Conservation (phyloP, 2,329 filamentous ascomycete genomes). For the Aspergillus uvarum region DNA sequence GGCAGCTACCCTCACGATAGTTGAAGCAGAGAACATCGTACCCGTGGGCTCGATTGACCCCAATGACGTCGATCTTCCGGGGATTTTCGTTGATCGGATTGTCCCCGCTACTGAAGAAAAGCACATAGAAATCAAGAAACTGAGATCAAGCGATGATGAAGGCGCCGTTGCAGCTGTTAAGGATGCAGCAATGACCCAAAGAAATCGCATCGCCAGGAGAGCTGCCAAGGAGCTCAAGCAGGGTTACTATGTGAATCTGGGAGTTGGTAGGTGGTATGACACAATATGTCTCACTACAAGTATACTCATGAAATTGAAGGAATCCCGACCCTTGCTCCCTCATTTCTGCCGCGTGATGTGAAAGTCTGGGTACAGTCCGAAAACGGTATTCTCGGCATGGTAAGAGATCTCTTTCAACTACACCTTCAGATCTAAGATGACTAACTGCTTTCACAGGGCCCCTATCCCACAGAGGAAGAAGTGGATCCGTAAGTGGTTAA, state of each 20-base stretch:
- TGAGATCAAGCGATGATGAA: constrained; percentile 46
- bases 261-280: constrained; percentile 28
- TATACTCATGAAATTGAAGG: constrained; percentile 40
- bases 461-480: constrained; percentile 70
- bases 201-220: constrained; percentile 67
- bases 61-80: constrained; percentile 73
- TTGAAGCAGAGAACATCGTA: constrained; percentile 83
- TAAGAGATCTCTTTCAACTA: constrained; percentile 12
- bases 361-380: constrained; percentile 84
- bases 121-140: constrained; percentile 68
- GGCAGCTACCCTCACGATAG: constrained; percentile 73
- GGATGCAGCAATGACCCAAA: constrained; percentile 36
- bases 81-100: constrained; percentile 80
- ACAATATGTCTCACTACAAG: not conserved
- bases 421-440: constrained; percentile 1
- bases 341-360: constrained; percentile 65
- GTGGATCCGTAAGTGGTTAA: constrained; percentile 57
- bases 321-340: constrained; percentile 83
- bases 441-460: constrained; percentile 47
- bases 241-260: constrained; percentile 38
- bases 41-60: constrained; percentile 70
- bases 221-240: constrained; percentile 78
- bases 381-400: constrained; percentile 79
- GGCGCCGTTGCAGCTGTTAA: constrained; percentile 38
- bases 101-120: constrained; percentile 71